Evolutionary conservation across 768 basidiomycete species (phyloP), one percentile per base, ranked within the genome.

Genomic region (Tricholoma bakamatsutake): DNA sequence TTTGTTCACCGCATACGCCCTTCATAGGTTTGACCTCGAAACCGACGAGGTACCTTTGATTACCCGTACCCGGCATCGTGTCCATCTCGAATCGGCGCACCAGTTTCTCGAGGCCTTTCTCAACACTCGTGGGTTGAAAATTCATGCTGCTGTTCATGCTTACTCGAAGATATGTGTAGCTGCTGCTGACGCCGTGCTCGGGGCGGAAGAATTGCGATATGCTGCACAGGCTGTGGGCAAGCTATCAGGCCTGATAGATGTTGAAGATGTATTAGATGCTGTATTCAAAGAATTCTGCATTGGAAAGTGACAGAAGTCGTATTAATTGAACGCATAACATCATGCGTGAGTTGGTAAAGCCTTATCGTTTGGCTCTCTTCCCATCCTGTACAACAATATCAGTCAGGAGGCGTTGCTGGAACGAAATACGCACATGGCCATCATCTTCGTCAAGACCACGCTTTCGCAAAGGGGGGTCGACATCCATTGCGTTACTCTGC

Each of bases 201-300:
- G 82, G 4, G 92, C 92, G 0, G 93, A 96, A 67, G 91, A 93
- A 65, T 76, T 96, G 24, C 83, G 93, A 24, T 92, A 93, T 65
- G 93, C 92, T 1, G 85, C 87, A 0, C 80, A 81, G 56, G 85
- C 90, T 4, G 80, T 96, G n/a, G 93, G 90, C 1, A 82, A 83
- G 56, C 83, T 95, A n/a, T 84, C 87, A 1, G 93, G 93, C 4
- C 65, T 79, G 7, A 85, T 96, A 54, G 86, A 85, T 46, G 82
- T 86, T 11, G 93, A 96, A 62, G 91, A 95, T 57, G 76, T 95
- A 7, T 68, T 96, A 18, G 91, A 93, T 56, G 80, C 81, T 17
- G 79, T 96, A 24, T 96, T 96, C 65, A 76, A 78, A 33, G 87
- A 90, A 50, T 96, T 96, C 68, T 96, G 93, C 65, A 90, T 95